These are phyloP conservation scores for Amanita polypyramis DNA, from an alignment of 768 basidiomycete genomes.

Conservation along the genomic window DNA sequence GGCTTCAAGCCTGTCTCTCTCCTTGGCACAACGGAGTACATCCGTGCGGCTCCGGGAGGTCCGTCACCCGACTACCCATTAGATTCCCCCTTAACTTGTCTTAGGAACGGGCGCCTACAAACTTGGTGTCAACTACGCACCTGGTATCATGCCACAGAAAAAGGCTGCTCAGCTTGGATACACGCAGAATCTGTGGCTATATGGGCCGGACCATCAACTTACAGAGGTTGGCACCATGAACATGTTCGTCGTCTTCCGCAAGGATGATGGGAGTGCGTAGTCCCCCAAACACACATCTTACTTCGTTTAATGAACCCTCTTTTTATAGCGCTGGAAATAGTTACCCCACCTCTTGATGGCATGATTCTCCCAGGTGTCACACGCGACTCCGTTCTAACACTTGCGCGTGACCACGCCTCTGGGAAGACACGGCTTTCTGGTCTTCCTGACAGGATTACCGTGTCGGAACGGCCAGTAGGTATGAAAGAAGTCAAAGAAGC, in stretches of 20 bases:
- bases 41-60: slow-evolving; percentile 84
- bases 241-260: slow-evolving; percentile 72
- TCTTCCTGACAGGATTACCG: slow-evolving; percentile 43
- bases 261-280: slow-evolving; percentile 47
- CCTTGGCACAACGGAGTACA: slow-evolving; percentile 74
- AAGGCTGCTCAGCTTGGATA: slow-evolving; percentile 69
- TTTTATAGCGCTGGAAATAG: slow-evolving; percentile 59
- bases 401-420: slow-evolving; percentile 55
- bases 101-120: slow-evolving; percentile 81
- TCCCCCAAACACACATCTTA: neutral
- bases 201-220: slow-evolving; percentile 54
- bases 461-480: slow-evolving; percentile 61
- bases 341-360: slow-evolving; percentile 85
- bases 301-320: neutral
- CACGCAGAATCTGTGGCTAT: slow-evolving; percentile 83
- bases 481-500: slow-evolving; percentile 66
- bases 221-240: slow-evolving; percentile 90
- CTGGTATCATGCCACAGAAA: slow-evolving; percentile 78
- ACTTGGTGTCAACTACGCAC: slow-evolving; percentile 82
- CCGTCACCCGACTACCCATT: slow-evolving; percentile 10
- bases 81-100: neutral
- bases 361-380: slow-evolving; percentile 92
- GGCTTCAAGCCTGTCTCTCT: slow-evolving; percentile 91
- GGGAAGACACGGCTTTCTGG: slow-evolving; percentile 31
- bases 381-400: slow-evolving; percentile 69